Percentiles rank a stretch among this genome's conserved stretches.
Evolutionary conservation across 495 filamentous ascomycete species (phyloP).

Genomic region (Penicillium bialowiezense): DNA sequence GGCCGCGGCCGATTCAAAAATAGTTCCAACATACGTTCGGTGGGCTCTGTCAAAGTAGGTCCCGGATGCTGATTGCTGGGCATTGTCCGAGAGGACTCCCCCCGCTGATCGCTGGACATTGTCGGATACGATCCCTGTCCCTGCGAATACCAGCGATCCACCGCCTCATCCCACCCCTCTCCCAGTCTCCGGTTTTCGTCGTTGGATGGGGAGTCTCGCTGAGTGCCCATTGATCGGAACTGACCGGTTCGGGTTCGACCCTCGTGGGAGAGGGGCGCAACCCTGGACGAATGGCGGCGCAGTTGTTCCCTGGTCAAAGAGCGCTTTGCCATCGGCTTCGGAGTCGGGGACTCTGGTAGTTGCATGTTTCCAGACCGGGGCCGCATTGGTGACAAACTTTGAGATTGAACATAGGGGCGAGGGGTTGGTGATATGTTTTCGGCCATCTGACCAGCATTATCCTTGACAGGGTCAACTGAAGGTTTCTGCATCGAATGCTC

Average conservation of each 20-base stretch:
- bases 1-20: conserved; percentile 55
- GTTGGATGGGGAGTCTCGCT: conserved; percentile 23
- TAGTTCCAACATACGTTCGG: conserved; percentile 58
- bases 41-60: conserved; percentile 45
- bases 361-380: conserved; percentile 20
- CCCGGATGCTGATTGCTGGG: no score
- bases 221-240: conserved; percentile 30
- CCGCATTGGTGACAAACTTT: conserved; percentile 25
- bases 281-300: conserved; percentile 31
- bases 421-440: conserved; percentile 4
- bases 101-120: conserved; percentile 51
- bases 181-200: conserved; percentile 33
- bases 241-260: conserved; percentile 21
- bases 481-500: neutral
- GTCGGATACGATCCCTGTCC: conserved; percentile 23
- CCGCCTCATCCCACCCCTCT: conserved; percentile 20
- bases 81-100: conserved; percentile 27
- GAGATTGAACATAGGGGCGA: neutral
- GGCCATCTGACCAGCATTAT: neutral
- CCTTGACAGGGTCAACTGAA: neutral
- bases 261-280: conserved; percentile 26
- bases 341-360: conserved; percentile 33
- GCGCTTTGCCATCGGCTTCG: conserved; percentile 20
- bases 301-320: conserved; percentile 32
- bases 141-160: conserved; percentile 19